Conservation (phyloP, 192 early-diverging fungal species). For the Gamsiella multidivaricata region DNA sequence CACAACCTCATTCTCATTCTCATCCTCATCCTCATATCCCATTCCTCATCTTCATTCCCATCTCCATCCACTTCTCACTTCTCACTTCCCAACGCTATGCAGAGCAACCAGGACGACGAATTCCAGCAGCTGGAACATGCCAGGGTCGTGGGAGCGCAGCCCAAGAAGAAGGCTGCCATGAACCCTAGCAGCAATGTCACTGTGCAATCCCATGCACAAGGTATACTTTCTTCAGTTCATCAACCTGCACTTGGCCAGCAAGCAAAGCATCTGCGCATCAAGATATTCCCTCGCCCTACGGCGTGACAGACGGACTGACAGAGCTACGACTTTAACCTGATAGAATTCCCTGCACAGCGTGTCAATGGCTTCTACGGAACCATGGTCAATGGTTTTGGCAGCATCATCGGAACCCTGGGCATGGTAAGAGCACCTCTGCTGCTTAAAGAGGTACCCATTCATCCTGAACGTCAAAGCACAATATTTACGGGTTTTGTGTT, state of each 20-base stretch:
- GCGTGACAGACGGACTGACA: neutral
- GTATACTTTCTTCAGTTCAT: constrained; percentile 3
- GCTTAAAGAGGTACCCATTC: too few relatives aligned
- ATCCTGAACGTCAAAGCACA: neutral
- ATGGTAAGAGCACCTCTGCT: constrained; percentile 19
- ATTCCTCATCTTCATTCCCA: neutral
- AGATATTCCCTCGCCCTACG: neutral
- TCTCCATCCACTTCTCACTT: neutral
- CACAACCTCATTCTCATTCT: neutral
- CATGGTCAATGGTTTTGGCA: constrained; percentile 44
- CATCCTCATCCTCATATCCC: neutral
- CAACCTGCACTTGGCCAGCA: neutral
- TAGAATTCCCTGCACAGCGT: constrained; percentile 41
- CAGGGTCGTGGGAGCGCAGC: constrained; percentile 17
- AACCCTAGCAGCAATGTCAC: constrained; percentile 20
- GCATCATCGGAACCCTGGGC: constrained; percentile 22
- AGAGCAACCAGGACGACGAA: neutral
- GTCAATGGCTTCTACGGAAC: constrained; percentile 42
- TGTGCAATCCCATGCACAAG: constrained; percentile 20
- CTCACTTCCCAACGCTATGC: neutral
- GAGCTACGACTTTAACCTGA: neutral
- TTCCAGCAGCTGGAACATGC: constrained; percentile 5
- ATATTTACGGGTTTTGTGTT: neutral
- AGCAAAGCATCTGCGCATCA: neutral
- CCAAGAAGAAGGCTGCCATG: constrained; percentile 31